Evolutionary conservation across 1,139 yeast genomes (phyloP).

Genomic region (Debaryomyces sp.): DNA sequence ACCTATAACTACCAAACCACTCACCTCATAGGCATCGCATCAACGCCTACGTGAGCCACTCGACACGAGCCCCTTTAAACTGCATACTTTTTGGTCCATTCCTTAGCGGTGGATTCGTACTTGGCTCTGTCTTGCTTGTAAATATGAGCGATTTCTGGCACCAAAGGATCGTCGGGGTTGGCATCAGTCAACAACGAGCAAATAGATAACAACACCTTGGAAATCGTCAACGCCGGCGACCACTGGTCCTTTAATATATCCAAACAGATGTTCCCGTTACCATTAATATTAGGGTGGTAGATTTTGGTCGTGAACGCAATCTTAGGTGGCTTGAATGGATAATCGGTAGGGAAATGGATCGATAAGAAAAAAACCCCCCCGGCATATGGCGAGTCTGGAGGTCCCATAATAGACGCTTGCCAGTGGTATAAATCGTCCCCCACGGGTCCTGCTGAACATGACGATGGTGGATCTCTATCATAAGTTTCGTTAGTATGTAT

Average conservation of each 20-base stretch:
- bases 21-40: not conserved
- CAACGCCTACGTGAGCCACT: not conserved
- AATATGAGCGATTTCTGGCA: conserved; percentile 96
- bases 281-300: conserved; percentile 89
- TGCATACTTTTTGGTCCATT: conserved; percentile 98
- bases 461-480: conserved; percentile 93
- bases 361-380: conserved; percentile 92
- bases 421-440: conserved; percentile 96
- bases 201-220: conserved; percentile 85
- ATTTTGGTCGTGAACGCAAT: conserved; percentile 88
- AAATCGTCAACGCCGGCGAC: conserved; percentile 90
- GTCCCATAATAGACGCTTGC: conserved; percentile 98
- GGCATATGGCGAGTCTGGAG: conserved; percentile 90
- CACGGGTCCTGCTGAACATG: conserved; percentile 99
- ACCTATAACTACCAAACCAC: conserved; percentile 8
- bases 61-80: conserved; percentile 45
- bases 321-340: conserved; percentile 94
- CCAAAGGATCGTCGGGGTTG: conserved; percentile 98
- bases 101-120: conserved; percentile 96
- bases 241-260: conserved; percentile 87
- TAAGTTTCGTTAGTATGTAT: conserved; percentile 30
- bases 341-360: conserved; percentile 93
- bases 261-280: conserved; percentile 84
- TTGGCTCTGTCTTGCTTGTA: conserved; percentile 93
- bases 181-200: conserved; percentile 95